These are phyloP conservation scores for Hanseniaspora pseudoguilliermondii DNA, from an alignment of 805 yeast species.

Conservation along the genomic window DNA sequence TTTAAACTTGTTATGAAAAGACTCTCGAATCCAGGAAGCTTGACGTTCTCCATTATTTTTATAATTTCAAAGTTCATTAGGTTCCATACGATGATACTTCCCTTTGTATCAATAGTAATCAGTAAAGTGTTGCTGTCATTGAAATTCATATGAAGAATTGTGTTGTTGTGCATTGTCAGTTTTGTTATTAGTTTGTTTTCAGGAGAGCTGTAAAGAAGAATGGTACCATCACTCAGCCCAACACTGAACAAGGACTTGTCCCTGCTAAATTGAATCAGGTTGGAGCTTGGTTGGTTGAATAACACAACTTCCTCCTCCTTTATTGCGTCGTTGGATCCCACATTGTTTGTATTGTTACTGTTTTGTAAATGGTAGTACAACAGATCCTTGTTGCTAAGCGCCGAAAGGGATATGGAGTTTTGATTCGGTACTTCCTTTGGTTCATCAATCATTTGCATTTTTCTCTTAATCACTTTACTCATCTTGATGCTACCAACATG, in stretches of 20 bases:
- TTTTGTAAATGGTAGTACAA: conserved; percentile 10
- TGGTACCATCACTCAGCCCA: neutral
- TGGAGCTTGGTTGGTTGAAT: conserved; percentile 8
- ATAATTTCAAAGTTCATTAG: neutral
- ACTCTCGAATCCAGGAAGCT: conserved; percentile 5
- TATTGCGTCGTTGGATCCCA: neutral
- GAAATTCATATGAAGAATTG: conserved; percentile 1
- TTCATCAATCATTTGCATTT: neutral
- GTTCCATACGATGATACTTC: conserved; percentile 5
- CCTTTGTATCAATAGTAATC: neutral
- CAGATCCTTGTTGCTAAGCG: conserved; percentile 7
- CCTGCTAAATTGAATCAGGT: neutral
- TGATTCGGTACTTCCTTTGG: neutral
- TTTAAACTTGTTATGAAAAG: neutral
- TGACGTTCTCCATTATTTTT: neutral
- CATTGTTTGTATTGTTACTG: neutral
- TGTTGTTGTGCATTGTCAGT: conserved; percentile 3
- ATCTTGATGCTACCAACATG: conserved; percentile 2
- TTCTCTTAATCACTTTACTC: conserved; percentile 8
- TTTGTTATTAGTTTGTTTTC: conserved; percentile 5
- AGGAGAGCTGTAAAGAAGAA: neutral
- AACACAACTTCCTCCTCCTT: conserved; percentile 9
- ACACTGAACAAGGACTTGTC: neutral
- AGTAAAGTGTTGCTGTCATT: neutral
- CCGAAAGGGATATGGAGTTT: neutral